Conservation (phyloP, 179 eudicot genomes). For the Amaranthus tricolor region DNA sequence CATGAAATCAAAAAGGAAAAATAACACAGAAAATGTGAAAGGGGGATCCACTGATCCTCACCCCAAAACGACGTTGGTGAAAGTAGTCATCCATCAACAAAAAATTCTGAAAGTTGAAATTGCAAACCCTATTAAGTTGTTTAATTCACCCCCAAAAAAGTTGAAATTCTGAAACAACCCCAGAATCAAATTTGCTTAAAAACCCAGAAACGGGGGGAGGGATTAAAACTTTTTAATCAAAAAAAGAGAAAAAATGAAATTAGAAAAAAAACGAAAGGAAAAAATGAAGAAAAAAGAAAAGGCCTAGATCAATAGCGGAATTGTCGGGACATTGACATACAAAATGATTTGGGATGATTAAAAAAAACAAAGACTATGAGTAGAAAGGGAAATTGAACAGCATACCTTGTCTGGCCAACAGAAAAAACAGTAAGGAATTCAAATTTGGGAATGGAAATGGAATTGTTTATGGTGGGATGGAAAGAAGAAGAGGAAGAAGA, state of each 20-base stretch:
- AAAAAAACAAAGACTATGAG: constrained; percentile 6
- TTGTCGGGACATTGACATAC: constrained; percentile 24
- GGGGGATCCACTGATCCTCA: constrained; percentile 30
- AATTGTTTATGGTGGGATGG: no score
- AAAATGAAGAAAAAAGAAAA: not conserved
- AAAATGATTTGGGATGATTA: constrained; percentile 32
- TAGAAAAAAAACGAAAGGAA: constrained; percentile 5
- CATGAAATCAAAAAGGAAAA: not conserved
- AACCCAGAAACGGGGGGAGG: constrained; percentile 14
- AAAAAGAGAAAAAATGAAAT: not conserved
- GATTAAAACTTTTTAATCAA: not conserved
- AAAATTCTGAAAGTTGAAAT: not conserved
- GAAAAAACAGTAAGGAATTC: no score
- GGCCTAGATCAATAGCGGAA: constrained; percentile 6
- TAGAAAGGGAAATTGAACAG: not conserved
- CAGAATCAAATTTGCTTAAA: constrained; percentile 20
- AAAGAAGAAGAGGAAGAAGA: not conserved
- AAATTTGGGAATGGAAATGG: no score
- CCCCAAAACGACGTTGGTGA: constrained; percentile 39
- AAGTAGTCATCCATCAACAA: constrained; percentile 31
- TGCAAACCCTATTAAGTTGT: not conserved
- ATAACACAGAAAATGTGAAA: constrained; percentile 5
- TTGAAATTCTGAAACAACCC: constrained; percentile 12
- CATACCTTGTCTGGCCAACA: constrained; percentile 26
- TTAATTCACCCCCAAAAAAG: constrained; percentile 24